Evolutionary conservation across 768 basidiomycete genomes (phyloP).

Genomic region (Gelatoporia subvermispora): DNA sequence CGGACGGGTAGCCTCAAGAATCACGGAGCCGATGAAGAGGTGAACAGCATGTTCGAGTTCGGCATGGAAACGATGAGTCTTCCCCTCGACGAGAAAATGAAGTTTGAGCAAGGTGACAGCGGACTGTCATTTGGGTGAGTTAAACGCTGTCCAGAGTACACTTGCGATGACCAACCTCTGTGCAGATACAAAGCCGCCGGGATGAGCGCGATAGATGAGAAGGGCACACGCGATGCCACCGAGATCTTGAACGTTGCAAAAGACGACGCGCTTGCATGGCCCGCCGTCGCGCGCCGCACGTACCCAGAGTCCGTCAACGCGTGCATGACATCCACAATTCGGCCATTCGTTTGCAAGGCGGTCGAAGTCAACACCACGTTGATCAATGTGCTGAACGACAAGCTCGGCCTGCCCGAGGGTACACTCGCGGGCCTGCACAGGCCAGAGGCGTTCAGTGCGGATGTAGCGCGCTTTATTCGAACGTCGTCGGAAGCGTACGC

Average conservation of each 20-base stretch:
- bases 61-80: conserved; percentile 36
- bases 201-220: conserved; percentile 26
- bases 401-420: conserved; percentile 28
- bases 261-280: conserved; percentile 32
- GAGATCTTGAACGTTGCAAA: conserved; percentile 31
- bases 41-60: conserved; percentile 35
- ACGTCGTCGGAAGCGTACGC: conserved; percentile 18
- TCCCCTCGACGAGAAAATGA: conserved; percentile 35
- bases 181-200: conserved; percentile 27
- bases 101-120: conserved; percentile 36
- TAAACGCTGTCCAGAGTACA: neutral
- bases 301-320: conserved; percentile 27
- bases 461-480: conserved; percentile 27
- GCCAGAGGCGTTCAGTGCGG: conserved; percentile 20
- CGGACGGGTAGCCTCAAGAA: conserved; percentile 38
- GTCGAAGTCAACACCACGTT: conserved; percentile 24
- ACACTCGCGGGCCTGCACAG: conserved; percentile 22
- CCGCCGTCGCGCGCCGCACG: conserved; percentile 22
- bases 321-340: conserved; percentile 22
- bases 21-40: conserved; percentile 34
- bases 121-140: conserved; percentile 34
- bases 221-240: conserved; percentile 25
- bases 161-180: neutral
- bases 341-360: conserved; percentile 23
- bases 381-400: conserved; percentile 24